phyloP scores from a whole-genome alignment of 1,139 yeast genomes.

The Kurtzmaniella natalensis region DNA sequence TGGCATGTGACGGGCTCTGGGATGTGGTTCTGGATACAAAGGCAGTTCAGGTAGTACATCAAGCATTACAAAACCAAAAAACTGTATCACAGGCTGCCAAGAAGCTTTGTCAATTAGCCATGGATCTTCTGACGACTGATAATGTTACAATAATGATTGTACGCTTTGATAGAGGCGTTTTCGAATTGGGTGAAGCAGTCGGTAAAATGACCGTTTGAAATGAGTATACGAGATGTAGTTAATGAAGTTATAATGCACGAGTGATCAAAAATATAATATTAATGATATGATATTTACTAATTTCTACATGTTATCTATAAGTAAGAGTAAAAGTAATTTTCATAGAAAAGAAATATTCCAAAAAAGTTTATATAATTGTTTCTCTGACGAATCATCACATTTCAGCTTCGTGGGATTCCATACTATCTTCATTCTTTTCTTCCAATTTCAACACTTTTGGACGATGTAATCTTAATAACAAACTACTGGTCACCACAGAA shows the following conservation, averaged over 20 bases:
- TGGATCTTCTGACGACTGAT: conserved; percentile 80
- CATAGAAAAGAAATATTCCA: not conserved
- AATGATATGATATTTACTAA: not conserved
- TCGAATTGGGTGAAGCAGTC: conserved; percentile 14
- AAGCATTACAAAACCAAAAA: conserved; percentile 28
- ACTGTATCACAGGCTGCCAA: conserved; percentile 56
- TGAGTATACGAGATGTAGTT: not conserved
- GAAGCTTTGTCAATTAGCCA: conserved; percentile 67
- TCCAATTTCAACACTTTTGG: conserved; percentile 29
- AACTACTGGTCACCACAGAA: conserved; percentile 54
- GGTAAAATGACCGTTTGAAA: conserved; percentile 2
- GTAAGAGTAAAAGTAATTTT: not conserved
- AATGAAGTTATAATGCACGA: not conserved
- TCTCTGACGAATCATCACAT: too few relatives aligned
- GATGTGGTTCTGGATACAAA: conserved; percentile 80
- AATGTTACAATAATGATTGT: conserved; percentile 92
- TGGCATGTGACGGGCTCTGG: conserved; percentile 96
- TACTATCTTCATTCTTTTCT: conserved; percentile 10
- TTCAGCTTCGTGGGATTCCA: too few relatives aligned
- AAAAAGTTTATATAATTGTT: not conserved
- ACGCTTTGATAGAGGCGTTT: conserved; percentile 47
- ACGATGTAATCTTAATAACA: conserved; percentile 44
- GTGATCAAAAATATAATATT: too few relatives aligned
- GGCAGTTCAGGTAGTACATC: conserved; percentile 69
- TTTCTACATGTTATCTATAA: too few relatives aligned